Conservation (phyloP, 108 stramenopile species). For the Craspedostauros australis region DNA sequence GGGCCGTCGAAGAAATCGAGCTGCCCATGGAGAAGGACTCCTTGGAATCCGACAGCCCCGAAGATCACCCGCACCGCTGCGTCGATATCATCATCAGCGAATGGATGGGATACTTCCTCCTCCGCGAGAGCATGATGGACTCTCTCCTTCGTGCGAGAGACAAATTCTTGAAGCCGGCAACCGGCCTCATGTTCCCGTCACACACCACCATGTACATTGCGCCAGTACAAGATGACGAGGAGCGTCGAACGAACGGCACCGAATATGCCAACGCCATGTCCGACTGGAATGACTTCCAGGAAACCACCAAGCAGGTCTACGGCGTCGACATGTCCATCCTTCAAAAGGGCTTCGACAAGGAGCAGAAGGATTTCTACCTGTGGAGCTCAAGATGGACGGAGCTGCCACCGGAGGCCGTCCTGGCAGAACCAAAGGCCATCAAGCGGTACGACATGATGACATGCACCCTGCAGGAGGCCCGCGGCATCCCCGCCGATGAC, state of each 20-base stretch:
- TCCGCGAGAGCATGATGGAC: conserved; percentile 97
- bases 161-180: conserved; percentile 80
- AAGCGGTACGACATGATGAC: conserved; percentile 88
- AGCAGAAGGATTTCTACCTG: conserved; percentile 94
- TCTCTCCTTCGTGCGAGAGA: conserved; percentile 90
- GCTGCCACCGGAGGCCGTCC: conserved; percentile 65
- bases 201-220: conserved; percentile 93
- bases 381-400: conserved; percentile 90
- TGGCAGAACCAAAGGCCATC: conserved; percentile 75
- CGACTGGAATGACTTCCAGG: conserved; percentile 87
- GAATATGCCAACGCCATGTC: conserved; percentile 86
- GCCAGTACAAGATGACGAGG: conserved; percentile 89
- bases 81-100: conserved; percentile 97
- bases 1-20: conserved; percentile 80
- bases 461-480: conserved; percentile 88
- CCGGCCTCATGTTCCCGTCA: conserved; percentile 93
- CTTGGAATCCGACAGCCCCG: conserved; percentile 42
- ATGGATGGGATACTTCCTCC: conserved; percentile 99
- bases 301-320: conserved; percentile 80
- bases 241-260: conserved; percentile 59
- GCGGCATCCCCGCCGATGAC: conserved; percentile 62
- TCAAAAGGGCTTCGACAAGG: conserved; percentile 81
- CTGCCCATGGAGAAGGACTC: conserved; percentile 73
- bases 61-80: conserved; percentile 44
- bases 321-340: conserved; percentile 89